phyloP scores from a whole-genome alignment of 164 flowering plant genomes.

The Tinospora cordifolia region DNA sequence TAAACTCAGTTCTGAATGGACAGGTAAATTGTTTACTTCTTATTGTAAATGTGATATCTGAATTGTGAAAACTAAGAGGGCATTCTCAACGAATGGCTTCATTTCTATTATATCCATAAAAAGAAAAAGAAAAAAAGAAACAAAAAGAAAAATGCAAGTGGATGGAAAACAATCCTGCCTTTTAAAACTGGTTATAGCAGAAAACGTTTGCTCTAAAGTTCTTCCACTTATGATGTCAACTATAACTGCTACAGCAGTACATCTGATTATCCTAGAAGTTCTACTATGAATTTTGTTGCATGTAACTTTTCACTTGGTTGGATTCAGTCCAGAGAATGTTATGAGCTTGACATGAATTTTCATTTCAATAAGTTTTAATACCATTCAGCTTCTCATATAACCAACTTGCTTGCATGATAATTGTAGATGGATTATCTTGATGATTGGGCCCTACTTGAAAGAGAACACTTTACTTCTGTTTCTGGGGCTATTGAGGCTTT shows the following conservation, averaged over 20 bases:
- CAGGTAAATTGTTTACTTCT: constrained; percentile 43
- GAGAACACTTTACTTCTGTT: constrained; percentile 61
- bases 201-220: background rate
- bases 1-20: constrained; percentile 44
- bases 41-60: background rate
- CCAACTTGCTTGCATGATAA: constrained; percentile 3
- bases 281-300: no score
- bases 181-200: background rate
- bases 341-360: background rate
- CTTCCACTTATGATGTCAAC: background rate
- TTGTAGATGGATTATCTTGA: constrained; percentile 64
- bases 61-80: background rate
- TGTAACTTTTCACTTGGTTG: background rate
- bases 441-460: constrained; percentile 72
- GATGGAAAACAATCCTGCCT: background rate
- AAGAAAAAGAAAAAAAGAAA: no score
- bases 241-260: no score
- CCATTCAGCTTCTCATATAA: no score
- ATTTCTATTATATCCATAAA: background rate
- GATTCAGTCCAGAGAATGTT: background rate
- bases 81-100: background rate
- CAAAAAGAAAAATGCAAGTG: no score
- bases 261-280: no score
- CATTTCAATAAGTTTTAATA: no score
- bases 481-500: constrained; percentile 61